Base-by-base conservation (phyloP, 2,329 filamentous ascomycete species). In the Chaetoscypha palmicola region DNA sequence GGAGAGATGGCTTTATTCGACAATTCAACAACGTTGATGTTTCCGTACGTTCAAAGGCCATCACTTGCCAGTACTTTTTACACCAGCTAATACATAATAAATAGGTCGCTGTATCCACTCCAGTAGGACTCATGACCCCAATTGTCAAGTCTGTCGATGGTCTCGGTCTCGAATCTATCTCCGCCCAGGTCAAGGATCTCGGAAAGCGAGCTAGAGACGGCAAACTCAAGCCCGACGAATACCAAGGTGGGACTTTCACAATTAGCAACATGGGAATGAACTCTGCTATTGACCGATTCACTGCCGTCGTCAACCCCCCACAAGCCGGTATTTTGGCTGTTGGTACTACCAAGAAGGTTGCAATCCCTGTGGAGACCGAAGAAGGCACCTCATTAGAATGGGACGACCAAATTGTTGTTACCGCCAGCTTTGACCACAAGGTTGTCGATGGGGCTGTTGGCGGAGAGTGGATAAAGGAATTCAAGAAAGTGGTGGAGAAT, bases 221-320 rank as follows among this genome's bases (percentile, higher is more conserved):
- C 71, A 98, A 97, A 81, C 85, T 98, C 60, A 97, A 97, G 83
- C 92, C 92, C 37, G 91, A 98, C 68, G 90, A 98, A 72, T 98
- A 94, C 81, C 91, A 96, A 76, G 92, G 92, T 45, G 92, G 92
- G 66, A 94, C 88, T 66, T 95, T 98, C 72, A 96, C 91, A 68
- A 97, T 98, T 71, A 94, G 87, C 72, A 98, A 98, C 81, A 94
- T 98, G 92, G 92, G 92, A 69, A 98, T 98, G 92, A 98, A 98
- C 79, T 64, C 82, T 37, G 91, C 92, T 39, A 83, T 98, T 52
- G 90, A 97, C 71, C 81, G 90, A 66, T 98, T 98, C 73, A 97
- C 92, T 41, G 92, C 92, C 57, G 86, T 98, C 63, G 95, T 98
- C 77, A 98, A 98, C 80, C 92, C 94, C 55, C 92, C 92, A 42